Base-by-base conservation (phyloP, 495 filamentous ascomycete species). In the Entonaema liquescens region DNA sequence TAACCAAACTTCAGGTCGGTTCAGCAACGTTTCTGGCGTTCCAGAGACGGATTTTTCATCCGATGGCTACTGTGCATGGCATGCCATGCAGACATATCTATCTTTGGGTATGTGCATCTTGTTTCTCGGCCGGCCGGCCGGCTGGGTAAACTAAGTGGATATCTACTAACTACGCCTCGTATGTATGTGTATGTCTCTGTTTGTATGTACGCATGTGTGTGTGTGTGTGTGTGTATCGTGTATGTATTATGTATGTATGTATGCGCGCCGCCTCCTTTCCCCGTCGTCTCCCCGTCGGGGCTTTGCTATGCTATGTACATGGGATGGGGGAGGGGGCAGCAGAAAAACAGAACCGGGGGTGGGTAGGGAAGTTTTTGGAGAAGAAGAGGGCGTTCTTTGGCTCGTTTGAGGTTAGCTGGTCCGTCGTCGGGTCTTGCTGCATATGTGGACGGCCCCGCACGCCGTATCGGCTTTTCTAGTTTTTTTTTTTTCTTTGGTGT, bases 211-310 rank as follows among this genome's bases (percentile, higher is more conserved):
- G 3, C 26, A 31, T 31, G 23, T 52, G 25, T 23, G n/a, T 49
- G 11, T 11, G 19, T 47, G 13, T 49, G 21, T 47, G 49, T 53
- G 12, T 28, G 7, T 53, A 53, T 25, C 21, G 5, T 28, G 49
- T 53, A 29, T 29, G 49, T n/a, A 53, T 53, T 26, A 52, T 28
- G 23, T 26, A 54, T n/a, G 12, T 54, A 54, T 19, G 52, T 35
- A 35, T 35, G 4, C 28, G 29, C 53, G 29, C 53, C 49, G 23
- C 49, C 49, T 19, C 25, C 49, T 0, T 26, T 53, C 25, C 26
- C 49, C 49, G 25, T 53, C 5, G 21, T n/a, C 12, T 26, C 49
- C 49, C 26, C 49, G 26, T 53, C 23, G 23, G 26, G 49, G 19
- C 21, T 3, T 17, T 28, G 9, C 49, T 28, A 42, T 42, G 38